Conservation (phyloP, 164 flowering plant genomes). For the Annona squamosa region DNA sequence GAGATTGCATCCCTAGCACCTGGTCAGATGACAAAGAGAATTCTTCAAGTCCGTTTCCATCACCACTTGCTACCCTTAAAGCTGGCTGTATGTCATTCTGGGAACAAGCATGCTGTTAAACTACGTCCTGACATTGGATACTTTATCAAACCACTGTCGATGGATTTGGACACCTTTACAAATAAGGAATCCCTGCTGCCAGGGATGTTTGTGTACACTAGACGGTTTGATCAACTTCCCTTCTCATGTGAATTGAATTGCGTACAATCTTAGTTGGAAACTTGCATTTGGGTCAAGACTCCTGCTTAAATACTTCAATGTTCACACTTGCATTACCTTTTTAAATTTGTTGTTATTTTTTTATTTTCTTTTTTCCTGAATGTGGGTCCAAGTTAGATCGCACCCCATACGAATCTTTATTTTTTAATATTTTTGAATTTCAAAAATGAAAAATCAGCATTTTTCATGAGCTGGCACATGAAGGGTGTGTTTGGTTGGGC, state of each 20-base stretch:
- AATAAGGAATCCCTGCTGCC: slow-evolving; percentile 65
- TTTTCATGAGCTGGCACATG: no score
- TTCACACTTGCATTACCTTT: no score
- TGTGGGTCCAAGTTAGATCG: no score
- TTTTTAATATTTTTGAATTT: no score
- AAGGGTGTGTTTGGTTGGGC: no score
- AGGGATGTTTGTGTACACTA: slow-evolving; percentile 82
- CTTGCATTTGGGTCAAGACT: not conserved
- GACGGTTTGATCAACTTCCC: slow-evolving; percentile 50
- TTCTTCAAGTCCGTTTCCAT: slow-evolving; percentile 62
- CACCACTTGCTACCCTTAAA: slow-evolving; percentile 90
- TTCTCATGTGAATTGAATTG: not conserved
- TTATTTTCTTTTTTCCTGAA: no score
- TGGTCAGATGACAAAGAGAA: slow-evolving; percentile 43
- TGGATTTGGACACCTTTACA: slow-evolving; percentile 47
- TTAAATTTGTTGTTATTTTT: no score
- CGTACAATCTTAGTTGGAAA: not conserved
- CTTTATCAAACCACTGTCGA: slow-evolving; percentile 73
- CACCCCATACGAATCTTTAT: no score
- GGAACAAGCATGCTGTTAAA: slow-evolving; percentile 55
- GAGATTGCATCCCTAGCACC: slow-evolving; percentile 60
- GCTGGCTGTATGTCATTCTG: slow-evolving; percentile 51
- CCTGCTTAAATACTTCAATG: not conserved
- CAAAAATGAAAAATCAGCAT: no score
- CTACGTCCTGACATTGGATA: slow-evolving; percentile 92